Percentiles rank a stretch among this genome's conserved stretches.
phyloP scores from a whole-genome alignment of 1,284 basidiomycete genomes.

The Trichosporon asahii region DNA sequence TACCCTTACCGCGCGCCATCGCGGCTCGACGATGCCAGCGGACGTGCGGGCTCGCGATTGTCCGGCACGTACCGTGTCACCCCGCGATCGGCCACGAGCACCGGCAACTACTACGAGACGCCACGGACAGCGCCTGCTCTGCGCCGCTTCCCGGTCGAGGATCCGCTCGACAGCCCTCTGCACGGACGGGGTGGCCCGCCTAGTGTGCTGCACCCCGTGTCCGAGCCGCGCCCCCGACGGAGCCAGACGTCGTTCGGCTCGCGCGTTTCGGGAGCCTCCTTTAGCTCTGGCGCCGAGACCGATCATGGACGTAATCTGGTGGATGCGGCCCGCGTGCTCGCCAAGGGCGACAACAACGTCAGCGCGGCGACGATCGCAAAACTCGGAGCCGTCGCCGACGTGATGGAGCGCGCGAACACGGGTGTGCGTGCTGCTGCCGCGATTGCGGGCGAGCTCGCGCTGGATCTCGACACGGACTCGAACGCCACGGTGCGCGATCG shows the following conservation, averaged over 20 bases:
- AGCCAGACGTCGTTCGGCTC: slow-evolving; percentile 20
- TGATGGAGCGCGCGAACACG: slow-evolving; percentile 35
- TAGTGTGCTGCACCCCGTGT: neutral
- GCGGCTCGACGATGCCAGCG: slow-evolving; percentile 15
- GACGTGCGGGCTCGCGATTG: neutral
- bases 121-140: slow-evolving; percentile 25
- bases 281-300: slow-evolving; percentile 19
- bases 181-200: slow-evolving; percentile 18
- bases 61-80: neutral
- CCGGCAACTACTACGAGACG: slow-evolving; percentile 35
- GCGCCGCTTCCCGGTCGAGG: slow-evolving; percentile 15
- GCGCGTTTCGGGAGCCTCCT: slow-evolving; percentile 10
- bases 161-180: slow-evolving; percentile 22
- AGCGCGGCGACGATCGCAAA: slow-evolving; percentile 30
- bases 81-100: slow-evolving; percentile 7
- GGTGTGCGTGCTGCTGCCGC: slow-evolving; percentile 30
- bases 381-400: slow-evolving; percentile 29
- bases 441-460: slow-evolving; percentile 30
- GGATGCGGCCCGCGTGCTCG: slow-evolving; percentile 40
- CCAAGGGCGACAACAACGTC: slow-evolving; percentile 26
- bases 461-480: slow-evolving; percentile 26
- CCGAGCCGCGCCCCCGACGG: slow-evolving; percentile 15
- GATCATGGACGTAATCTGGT: slow-evolving; percentile 45
- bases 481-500: slow-evolving; percentile 24
- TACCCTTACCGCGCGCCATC: slow-evolving; percentile 13